Evolutionary conservation across 1,284 basidiomycete genomes (phyloP).

Genomic region (Cutaneotrichosporon cyanovorans): DNA sequence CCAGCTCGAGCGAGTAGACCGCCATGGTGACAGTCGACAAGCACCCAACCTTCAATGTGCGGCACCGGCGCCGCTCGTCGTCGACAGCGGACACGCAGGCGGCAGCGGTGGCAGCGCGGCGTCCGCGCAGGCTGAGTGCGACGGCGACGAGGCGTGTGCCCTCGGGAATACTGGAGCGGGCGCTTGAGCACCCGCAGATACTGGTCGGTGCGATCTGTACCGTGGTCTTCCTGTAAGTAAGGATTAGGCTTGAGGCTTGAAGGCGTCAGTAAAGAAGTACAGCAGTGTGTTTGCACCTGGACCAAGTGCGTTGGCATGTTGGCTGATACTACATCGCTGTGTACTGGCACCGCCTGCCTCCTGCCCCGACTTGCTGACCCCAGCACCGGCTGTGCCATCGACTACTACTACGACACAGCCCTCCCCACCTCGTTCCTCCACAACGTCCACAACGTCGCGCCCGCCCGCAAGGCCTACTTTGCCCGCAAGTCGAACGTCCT

Average conservation of each 20-base stretch:
- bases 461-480: slow-evolving; percentile 54
- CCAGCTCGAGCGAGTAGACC: too few species aligned
- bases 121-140: slow-evolving; percentile 6
- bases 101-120: slow-evolving; percentile 1
- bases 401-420: slow-evolving; percentile 56
- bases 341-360: not conserved
- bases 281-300: too few species aligned
- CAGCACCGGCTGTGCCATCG: slow-evolving; percentile 43
- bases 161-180: not conserved
- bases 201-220: slow-evolving; percentile 15
- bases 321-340: too few species aligned
- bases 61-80: slow-evolving; percentile 10
- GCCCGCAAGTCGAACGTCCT: slow-evolving; percentile 73
- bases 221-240: slow-evolving; percentile 24
- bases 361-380: slow-evolving; percentile 1
- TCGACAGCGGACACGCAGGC: slow-evolving; percentile 1
- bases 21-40: slow-evolving; percentile 3
- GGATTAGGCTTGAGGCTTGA: too few species aligned
- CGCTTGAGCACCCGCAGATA: slow-evolving; percentile 12
- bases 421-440: slow-evolving; percentile 28
- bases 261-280: too few species aligned
- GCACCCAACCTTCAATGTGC: slow-evolving; percentile 7
- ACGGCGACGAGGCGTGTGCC: slow-evolving; percentile 1
- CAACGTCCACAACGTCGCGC: slow-evolving; percentile 50
- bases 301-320: too few species aligned